These are phyloP conservation scores for Spinellus fusiger DNA, from an alignment of 192 early-diverging fungal genomes.

Conservation along the genomic window DNA sequence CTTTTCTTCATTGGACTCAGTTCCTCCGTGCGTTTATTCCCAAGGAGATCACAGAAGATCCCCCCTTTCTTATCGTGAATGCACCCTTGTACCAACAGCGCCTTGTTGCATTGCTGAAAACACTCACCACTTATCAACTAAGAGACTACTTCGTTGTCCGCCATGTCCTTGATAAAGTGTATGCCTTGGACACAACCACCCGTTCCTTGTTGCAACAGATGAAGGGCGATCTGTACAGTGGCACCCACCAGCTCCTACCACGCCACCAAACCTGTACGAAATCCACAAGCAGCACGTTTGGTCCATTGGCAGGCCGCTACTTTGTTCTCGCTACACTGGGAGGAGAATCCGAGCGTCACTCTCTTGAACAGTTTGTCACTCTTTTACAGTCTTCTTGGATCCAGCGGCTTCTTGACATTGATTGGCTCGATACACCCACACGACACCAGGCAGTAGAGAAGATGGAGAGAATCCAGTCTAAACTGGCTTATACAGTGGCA, in stretches of 20 bases:
- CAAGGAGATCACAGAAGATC: too few relatives aligned
- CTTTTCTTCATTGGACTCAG: conserved; percentile 36
- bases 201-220: neutral
- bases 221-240: conserved; percentile 4
- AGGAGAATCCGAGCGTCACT: conserved; percentile 39
- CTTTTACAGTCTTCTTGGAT: conserved; percentile 34
- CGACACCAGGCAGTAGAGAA: conserved; percentile 33
- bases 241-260: conserved; percentile 10
- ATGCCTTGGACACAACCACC: neutral
- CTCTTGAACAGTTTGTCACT: conserved; percentile 32
- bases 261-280: conserved; percentile 39
- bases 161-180: neutral
- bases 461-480: conserved; percentile 37
- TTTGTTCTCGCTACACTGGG: conserved; percentile 35
- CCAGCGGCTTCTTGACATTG: conserved; percentile 23
- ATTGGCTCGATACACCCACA: conserved; percentile 43
- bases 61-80: too few relatives aligned
- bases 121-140: neutral
- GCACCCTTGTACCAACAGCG: too few relatives aligned
- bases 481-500: conserved; percentile 59
- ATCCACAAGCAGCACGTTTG: conserved; percentile 6
- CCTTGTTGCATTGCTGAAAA: conserved; percentile 7
- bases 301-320: conserved; percentile 28
- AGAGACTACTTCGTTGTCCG: conserved; percentile 37
- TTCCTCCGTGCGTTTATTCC: conserved; percentile 25